Conservation (phyloP, 345 rosid species). For the Hibiscus tridactylites region DNA sequence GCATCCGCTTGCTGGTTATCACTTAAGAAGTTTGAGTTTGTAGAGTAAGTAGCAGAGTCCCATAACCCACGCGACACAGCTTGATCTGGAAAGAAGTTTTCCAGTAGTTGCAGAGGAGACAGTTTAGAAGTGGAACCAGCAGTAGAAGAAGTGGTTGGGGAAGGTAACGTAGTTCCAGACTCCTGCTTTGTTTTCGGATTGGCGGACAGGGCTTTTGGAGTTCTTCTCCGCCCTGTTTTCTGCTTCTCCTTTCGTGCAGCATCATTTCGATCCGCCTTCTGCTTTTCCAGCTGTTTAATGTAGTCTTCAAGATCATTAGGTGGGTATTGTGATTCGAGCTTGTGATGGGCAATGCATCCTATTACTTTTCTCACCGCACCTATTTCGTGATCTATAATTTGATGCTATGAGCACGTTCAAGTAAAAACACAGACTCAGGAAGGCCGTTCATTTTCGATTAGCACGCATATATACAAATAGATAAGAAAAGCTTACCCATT, state of each 20-base stretch:
- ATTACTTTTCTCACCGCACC: conserved; percentile 11
- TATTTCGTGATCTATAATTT: conserved; percentile 9
- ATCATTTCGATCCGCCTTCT: neutral
- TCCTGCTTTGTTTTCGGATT: neutral
- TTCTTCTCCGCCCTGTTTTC: neutral
- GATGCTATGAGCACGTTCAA: conserved; percentile 15
- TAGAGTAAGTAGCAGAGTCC: neutral
- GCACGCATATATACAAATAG: neutral
- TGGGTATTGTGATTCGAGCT: conserved; percentile 10
- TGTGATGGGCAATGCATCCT: conserved; percentile 20
- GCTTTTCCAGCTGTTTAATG: conserved; percentile 14
- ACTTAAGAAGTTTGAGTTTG: neutral
- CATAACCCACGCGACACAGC: neutral
- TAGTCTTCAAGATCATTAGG: neutral
- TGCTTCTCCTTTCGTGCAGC: neutral
- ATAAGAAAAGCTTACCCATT: neutral
- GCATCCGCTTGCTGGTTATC: neutral
- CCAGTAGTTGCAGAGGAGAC: conserved; percentile 7
- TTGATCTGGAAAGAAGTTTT: conserved; percentile 6
- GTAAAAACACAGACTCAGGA: neutral
- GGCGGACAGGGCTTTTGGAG: neutral
- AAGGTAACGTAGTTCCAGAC: neutral
- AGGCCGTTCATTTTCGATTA: neutral
- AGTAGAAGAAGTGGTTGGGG: neutral
- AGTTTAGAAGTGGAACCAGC: neutral